Evolutionary conservation across 2,329 filamentous ascomycete genomes (phyloP), one percentile per base, ranked within the genome.

Genomic region (Thermothelomyces thermophilus): DNA sequence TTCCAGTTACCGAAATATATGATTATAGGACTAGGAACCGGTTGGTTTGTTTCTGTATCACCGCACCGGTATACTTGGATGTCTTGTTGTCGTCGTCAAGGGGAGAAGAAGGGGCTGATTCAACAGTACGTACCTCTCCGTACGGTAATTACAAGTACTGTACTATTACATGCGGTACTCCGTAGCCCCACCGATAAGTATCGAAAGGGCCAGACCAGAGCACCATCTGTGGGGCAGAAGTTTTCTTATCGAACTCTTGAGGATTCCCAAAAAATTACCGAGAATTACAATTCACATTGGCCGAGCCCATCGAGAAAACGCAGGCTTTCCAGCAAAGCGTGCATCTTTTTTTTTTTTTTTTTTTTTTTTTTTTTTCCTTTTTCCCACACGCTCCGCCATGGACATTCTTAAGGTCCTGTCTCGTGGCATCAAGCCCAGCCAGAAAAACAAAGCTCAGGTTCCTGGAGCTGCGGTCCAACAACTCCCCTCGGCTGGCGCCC

Each of bases 321-420:
- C 17, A 31, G 3, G 19, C 7, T 17, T 16, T 28, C 20, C 9
- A 28, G 41, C 34, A 33, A 17, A 34, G 19, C 39, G 16, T 22
- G 14, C 40, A 20, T 16, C n/a, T n/a, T n/a, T n/a, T n/a, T n/a
- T n/a, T n/a, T n/a, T n/a, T n/a, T n/a, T n/a, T n/a, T n/a, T n/a
- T n/a, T n/a, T n/a, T n/a, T n/a, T n/a, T n/a, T n/a, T n/a, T n/a
- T n/a, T n/a, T n/a, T n/a, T n/a, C n/a, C n/a, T n/a, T n/a, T 36
- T 31, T 20, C 26, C 43, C 17, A 35, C 40, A 28, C 22, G 16
- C 19, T 20, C 31, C 34, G 58, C 42, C 49, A 87, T 87, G 84
- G 84, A 90, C 68, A 82, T 88, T 48, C 73, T 88, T 62, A 87
- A 83, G 61, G 70, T 90, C 28, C 71, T 90, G 52, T 87, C 85